phyloP scores from a whole-genome alignment of 495 filamentous ascomycete genomes.

The Hypoxylon lenormandii region DNA sequence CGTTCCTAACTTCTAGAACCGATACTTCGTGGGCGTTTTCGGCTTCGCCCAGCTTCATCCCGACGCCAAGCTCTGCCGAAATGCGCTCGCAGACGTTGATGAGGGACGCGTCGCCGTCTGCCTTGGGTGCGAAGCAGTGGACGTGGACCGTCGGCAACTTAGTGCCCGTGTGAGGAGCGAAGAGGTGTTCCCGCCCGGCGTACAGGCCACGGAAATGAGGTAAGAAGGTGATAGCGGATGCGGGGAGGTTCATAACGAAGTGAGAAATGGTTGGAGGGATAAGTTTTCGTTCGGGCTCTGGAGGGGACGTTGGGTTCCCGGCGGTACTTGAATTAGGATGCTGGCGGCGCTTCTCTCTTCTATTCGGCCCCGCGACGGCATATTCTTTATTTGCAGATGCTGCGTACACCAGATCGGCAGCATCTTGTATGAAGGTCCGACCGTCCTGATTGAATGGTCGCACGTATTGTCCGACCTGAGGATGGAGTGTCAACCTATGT shows the following conservation, averaged over 20 bases:
- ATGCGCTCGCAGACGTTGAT: constrained; percentile 77
- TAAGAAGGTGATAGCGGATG: constrained; percentile 84
- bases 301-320: constrained; percentile 43
- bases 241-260: constrained; percentile 97
- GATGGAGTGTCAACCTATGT: constrained; percentile 24
- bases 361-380: constrained; percentile 57
- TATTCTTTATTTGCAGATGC: constrained; percentile 62
- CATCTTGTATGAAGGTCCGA: constrained; percentile 77
- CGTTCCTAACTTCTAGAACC: constrained; percentile 83
- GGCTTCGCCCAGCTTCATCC: constrained; percentile 69
- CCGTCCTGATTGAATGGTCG: constrained; percentile 83
- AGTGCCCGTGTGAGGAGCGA: constrained; percentile 67
- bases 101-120: constrained; percentile 69
- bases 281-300: constrained; percentile 60
- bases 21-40: constrained; percentile 68
- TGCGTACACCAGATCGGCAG: constrained; percentile 71
- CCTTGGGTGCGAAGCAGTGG: constrained; percentile 86
- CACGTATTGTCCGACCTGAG: constrained; percentile 78
- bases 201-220: constrained; percentile 88
- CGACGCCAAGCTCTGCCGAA: constrained; percentile 68
- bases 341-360: constrained; percentile 42
- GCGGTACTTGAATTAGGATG: constrained; percentile 47
- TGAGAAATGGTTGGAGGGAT: constrained; percentile 80
- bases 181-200: constrained; percentile 71
- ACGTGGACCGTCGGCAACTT: constrained; percentile 87